Evolutionary conservation across 2,329 filamentous ascomycete genomes (phyloP).

Genomic region (Zalaria obscura): DNA sequence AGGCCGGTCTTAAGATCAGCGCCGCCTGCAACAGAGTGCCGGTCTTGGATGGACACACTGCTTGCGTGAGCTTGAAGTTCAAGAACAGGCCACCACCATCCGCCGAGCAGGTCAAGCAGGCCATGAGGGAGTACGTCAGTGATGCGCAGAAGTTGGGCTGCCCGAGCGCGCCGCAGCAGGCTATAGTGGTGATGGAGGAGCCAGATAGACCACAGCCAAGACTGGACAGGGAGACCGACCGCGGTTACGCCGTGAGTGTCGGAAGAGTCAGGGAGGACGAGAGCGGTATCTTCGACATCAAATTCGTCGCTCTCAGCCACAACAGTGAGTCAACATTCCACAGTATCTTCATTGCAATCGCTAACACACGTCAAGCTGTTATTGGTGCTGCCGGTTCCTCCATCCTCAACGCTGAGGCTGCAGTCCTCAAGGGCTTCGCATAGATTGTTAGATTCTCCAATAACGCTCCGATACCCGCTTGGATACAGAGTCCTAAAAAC

Average conservation of each 20-base stretch:
- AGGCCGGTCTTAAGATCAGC: constrained; percentile 59
- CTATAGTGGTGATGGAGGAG: constrained; percentile 84
- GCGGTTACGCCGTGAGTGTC: constrained; percentile 83
- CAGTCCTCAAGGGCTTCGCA: constrained; percentile 61
- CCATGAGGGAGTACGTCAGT: constrained; percentile 64
- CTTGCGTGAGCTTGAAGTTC: constrained; percentile 83
- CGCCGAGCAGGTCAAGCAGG: constrained; percentile 62
- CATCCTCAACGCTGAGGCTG: constrained; percentile 87
- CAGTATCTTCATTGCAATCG: background rate
- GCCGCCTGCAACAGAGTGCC: constrained; percentile 87
- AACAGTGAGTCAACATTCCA: constrained; percentile 38
- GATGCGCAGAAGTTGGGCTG: constrained; percentile 76
- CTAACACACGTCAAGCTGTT: constrained; percentile 43
- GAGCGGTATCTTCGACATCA: constrained; percentile 81
- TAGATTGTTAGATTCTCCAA: constrained; percentile 1
- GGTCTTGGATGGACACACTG: constrained; percentile 90
- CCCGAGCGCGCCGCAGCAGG: constrained; percentile 66
- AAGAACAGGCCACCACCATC: constrained; percentile 58
- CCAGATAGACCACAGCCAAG: constrained; percentile 81
- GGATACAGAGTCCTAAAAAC: too few species aligned
- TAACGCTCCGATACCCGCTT: background rate
- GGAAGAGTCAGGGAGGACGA: constrained; percentile 77
- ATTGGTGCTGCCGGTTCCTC: constrained; percentile 94
- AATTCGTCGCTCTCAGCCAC: constrained; percentile 87
- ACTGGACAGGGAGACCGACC: constrained; percentile 71